Conservation (phyloP, 169 alveolate genomes). For the Plasmodium gonderi region DNA sequence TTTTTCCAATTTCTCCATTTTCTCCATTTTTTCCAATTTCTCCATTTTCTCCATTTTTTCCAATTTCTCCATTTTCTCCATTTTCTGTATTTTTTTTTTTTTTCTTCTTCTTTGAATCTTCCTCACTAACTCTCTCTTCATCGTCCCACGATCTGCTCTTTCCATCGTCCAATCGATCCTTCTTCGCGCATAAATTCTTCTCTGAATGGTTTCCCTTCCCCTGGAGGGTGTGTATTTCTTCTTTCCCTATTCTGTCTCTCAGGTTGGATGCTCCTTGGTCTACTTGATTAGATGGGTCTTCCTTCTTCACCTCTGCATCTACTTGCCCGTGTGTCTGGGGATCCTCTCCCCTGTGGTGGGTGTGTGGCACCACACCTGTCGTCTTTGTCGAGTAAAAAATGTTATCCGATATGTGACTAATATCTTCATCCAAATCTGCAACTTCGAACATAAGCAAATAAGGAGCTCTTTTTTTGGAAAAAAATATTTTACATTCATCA, state of each 20-base stretch:
- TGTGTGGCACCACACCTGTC: not conserved
- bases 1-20: not conserved
- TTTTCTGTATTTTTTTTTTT: not conserved
- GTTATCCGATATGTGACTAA: conserved; percentile 51
- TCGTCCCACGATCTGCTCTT: conserved; percentile 13
- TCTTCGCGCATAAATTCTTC: no score
- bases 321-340: not conserved
- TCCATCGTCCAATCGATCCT: conserved; percentile 12
- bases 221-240: no score
- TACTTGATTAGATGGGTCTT: no score
- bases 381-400: conserved; percentile 41
- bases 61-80: not conserved
- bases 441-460: conserved; percentile 89
- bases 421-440: conserved; percentile 91
- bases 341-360: not conserved
- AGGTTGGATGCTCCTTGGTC: no score
- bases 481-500: conserved; percentile 87
- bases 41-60: not conserved
- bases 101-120: not conserved
- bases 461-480: conserved; percentile 90
- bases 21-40: not conserved
- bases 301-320: not conserved
- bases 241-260: no score
- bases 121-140: not conserved
- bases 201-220: no score